Conservation (phyloP, 2,329 filamentous ascomycete species). For the Cylindrodendrum hubeiense region DNA sequence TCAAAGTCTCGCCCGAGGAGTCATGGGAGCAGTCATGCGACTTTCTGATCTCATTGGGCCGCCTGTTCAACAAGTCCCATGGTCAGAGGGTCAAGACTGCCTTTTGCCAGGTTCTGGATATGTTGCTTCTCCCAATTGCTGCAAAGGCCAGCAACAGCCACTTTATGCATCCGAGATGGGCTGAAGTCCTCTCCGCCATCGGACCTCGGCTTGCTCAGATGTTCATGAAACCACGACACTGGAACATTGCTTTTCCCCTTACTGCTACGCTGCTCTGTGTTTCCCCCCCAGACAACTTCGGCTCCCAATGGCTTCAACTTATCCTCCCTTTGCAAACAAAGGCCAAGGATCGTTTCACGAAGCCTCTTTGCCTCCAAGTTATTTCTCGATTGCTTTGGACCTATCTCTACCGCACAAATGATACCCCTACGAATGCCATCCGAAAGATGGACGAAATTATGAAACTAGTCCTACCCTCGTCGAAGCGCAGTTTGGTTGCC, state of each 20-base stretch:
- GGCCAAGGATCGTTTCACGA: conserved; percentile 84
- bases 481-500: conserved; percentile 84
- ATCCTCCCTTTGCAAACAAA: conserved; percentile 82
- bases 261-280: conserved; percentile 90
- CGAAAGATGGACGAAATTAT: conserved; percentile 93
- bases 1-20: conserved; percentile 79
- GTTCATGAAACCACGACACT: conserved; percentile 92
- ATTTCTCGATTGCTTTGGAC: conserved; percentile 94
- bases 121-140: conserved; percentile 87
- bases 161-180: conserved; percentile 86
- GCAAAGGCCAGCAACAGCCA: conserved; percentile 82
- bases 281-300: conserved; percentile 86
- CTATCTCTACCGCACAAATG: conserved; percentile 87
- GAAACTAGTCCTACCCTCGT: conserved; percentile 83
- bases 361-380: conserved; percentile 86
- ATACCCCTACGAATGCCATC: conserved; percentile 74
- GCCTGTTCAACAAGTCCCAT: conserved; percentile 86
- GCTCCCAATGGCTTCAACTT: conserved; percentile 87
- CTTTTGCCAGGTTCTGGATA: conserved; percentile 92
- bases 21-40: conserved; percentile 90
- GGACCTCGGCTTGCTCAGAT: conserved; percentile 85
- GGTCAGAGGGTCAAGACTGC: conserved; percentile 92
- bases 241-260: conserved; percentile 88
- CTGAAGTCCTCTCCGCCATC: conserved; percentile 83
- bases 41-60: conserved; percentile 85